These are phyloP conservation scores for Boletus huronensis DNA, from an alignment of 768 basidiomycete species.

Conservation along the genomic window DNA sequence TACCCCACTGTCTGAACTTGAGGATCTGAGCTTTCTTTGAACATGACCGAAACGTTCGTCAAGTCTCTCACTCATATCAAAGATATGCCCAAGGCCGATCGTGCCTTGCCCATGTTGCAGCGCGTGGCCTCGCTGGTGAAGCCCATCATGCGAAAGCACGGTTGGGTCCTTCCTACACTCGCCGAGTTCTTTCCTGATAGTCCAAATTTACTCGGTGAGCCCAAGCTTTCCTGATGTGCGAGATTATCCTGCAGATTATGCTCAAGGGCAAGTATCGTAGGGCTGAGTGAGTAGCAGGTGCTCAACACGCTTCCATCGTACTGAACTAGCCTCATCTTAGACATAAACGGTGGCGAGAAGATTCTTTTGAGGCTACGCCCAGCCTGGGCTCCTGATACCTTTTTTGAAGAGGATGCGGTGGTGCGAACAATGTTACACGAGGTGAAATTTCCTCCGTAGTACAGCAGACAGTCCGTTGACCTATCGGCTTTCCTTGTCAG, in stretches of 20 bases:
- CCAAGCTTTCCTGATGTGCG: neutral
- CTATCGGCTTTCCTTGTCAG: slow-evolving; percentile 36
- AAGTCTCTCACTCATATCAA: slow-evolving; percentile 71
- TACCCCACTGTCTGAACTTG: neutral
- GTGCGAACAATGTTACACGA: slow-evolving; percentile 90
- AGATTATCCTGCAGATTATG: neutral
- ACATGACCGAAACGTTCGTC: slow-evolving; percentile 58
- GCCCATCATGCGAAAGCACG: slow-evolving; percentile 87
- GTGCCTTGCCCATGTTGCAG: slow-evolving; percentile 65
- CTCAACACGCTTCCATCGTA: neutral
- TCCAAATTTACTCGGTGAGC: slow-evolving; percentile 67
- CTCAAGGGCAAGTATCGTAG: slow-evolving; percentile 20
- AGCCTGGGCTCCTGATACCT: slow-evolving; percentile 60
- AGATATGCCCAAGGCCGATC: slow-evolving; percentile 59
- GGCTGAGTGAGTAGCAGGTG: slow-evolving; percentile 35
- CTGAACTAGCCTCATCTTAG: slow-evolving; percentile 34
- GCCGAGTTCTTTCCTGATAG: slow-evolving; percentile 85
- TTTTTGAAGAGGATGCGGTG: slow-evolving; percentile 72
- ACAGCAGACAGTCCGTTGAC: neutral
- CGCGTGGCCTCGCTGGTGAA: slow-evolving; percentile 78
- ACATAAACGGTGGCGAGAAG: slow-evolving; percentile 75
- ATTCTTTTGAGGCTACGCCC: slow-evolving; percentile 83
- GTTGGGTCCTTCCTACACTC: slow-evolving; percentile 76
- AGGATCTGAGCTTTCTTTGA: neutral
- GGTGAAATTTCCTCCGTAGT: slow-evolving; percentile 36